Percentiles rank a stretch among this genome's conserved stretches.
These are phyloP conservation scores for Setomelanomma holmii DNA, from an alignment of 2,329 filamentous ascomycete genomes.

Conservation along the genomic window DNA sequence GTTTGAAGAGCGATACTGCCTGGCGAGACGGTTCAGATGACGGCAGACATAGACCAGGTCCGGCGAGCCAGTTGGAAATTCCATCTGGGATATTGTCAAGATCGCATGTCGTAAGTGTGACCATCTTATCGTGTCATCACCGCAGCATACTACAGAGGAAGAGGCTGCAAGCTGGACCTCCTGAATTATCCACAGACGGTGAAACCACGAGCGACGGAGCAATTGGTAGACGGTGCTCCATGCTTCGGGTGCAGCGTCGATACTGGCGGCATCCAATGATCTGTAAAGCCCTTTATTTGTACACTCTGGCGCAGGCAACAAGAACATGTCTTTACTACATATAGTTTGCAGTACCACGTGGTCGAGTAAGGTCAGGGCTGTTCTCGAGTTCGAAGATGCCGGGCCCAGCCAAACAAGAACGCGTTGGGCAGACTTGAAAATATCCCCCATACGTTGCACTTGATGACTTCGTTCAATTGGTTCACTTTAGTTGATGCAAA, in stretches of 20 bases:
- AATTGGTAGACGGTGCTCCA: slow-evolving; percentile 3
- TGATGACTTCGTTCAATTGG: slow-evolving; percentile 6
- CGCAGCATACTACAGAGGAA: slow-evolving; percentile 1
- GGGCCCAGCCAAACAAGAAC: slow-evolving; percentile 14
- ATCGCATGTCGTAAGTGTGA: neutral
- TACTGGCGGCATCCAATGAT: neutral
- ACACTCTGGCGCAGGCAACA: neutral
- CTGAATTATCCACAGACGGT: slow-evolving; percentile 7
- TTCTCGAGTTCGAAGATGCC: neutral
- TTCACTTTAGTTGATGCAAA: slow-evolving; percentile 11
- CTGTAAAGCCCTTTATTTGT: neutral
- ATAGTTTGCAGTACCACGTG: neutral
- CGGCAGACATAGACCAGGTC: neutral
- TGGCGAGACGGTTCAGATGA: neutral
- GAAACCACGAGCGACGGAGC: slow-evolving; percentile 1
- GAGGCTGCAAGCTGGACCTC: slow-evolving; percentile 1
- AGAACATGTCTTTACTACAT: neutral
- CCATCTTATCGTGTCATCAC: neutral
- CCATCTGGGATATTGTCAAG: no score
- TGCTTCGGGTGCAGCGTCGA: neutral
- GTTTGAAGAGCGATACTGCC: neutral
- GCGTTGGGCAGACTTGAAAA: slow-evolving; percentile 9
- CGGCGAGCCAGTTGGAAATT: neutral
- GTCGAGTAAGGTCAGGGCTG: neutral
- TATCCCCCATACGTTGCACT: slow-evolving; percentile 11